Evolutionary conservation across 768 basidiomycete genomes (phyloP).

Genomic region (Trametes villosa): DNA sequence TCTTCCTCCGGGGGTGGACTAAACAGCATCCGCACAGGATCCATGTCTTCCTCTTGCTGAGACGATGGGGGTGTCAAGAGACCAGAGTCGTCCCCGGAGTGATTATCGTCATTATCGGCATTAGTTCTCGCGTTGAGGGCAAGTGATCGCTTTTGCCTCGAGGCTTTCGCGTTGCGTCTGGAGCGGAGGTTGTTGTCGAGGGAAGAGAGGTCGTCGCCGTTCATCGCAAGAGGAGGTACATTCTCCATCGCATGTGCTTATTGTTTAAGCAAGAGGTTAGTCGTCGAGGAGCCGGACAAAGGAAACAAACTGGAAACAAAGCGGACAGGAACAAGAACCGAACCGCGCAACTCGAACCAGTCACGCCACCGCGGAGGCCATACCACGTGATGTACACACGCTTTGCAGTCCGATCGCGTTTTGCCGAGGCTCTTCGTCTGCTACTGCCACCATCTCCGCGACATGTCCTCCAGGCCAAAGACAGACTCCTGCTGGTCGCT

Average conservation of each 20-base stretch:
- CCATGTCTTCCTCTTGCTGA: conserved; percentile 28
- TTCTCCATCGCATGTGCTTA: conserved; percentile 18
- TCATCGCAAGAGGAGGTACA: conserved; percentile 16
- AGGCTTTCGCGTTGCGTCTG: conserved; percentile 24
- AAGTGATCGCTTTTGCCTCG: conserved; percentile 26
- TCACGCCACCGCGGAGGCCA: conserved; percentile 15
- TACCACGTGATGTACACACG: conserved; percentile 7
- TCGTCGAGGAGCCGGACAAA: not conserved
- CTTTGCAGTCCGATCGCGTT: not conserved
- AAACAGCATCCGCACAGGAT: conserved; percentile 43
- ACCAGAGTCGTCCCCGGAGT: conserved; percentile 22
- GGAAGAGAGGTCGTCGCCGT: conserved; percentile 17
- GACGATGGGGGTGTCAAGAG: conserved; percentile 33
- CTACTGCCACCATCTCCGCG: not conserved
- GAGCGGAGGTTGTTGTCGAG: conserved; percentile 21
- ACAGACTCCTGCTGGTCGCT: conserved; percentile 36
- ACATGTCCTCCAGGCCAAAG: conserved; percentile 2
- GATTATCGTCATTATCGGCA: conserved; percentile 14
- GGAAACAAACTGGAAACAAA: not conserved
- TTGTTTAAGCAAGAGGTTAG: not conserved
- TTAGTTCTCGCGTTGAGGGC: conserved; percentile 14
- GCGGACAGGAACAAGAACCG: conserved; percentile 2
- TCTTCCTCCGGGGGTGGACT: conserved; percentile 68
- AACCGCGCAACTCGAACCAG: conserved; percentile 2
- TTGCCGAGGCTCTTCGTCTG: conserved; percentile 1